Conservation (phyloP, 225 moss, liverwort and hornwort genomes). For the Bryoerythrophyllum caledonicum region DNA sequence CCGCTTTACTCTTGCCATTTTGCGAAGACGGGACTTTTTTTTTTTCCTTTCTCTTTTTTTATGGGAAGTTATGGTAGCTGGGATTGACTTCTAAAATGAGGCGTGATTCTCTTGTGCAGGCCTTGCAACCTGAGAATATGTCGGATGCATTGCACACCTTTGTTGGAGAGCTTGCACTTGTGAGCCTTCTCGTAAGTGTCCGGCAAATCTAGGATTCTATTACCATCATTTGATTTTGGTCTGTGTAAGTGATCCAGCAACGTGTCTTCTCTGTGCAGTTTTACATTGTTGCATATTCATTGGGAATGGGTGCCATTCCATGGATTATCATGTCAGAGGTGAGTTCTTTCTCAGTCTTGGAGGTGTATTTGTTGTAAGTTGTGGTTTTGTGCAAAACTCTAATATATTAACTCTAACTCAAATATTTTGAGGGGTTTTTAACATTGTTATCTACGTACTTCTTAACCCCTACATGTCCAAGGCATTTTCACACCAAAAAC, state of each 20-base stretch:
- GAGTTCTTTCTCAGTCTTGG: not conserved
- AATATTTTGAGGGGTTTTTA: too few species aligned
- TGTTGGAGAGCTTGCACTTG: conserved; percentile 45
- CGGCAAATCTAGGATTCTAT: not conserved
- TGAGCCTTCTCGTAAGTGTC: conserved; percentile 55
- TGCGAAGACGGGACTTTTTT: not conserved
- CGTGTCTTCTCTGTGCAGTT: conserved; percentile 38
- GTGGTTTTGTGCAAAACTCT: too few species aligned
- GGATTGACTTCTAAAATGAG: too few species aligned
- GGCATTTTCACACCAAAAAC: too few species aligned
- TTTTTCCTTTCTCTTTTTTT: too few species aligned
- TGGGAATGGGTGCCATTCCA: conserved; percentile 81
- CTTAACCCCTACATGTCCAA: too few species aligned
- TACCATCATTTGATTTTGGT: not conserved
- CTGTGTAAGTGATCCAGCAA: not conserved
- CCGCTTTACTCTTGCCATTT: not conserved
- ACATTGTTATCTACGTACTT: too few species aligned
- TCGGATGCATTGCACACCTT: conserved; percentile 46
- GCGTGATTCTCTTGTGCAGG: not conserved
- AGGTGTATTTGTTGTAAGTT: too few species aligned
- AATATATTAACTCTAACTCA: too few species aligned
- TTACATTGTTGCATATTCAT: conserved; percentile 59
- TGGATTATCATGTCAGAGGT: conserved; percentile 87
- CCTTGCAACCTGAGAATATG: conserved; percentile 31
- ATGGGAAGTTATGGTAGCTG: too few species aligned